Evolutionary conservation across 345 rosid genomes (phyloP), one percentile per base, ranked within the genome.

Genomic region (Euphorbia tirucalli): DNA sequence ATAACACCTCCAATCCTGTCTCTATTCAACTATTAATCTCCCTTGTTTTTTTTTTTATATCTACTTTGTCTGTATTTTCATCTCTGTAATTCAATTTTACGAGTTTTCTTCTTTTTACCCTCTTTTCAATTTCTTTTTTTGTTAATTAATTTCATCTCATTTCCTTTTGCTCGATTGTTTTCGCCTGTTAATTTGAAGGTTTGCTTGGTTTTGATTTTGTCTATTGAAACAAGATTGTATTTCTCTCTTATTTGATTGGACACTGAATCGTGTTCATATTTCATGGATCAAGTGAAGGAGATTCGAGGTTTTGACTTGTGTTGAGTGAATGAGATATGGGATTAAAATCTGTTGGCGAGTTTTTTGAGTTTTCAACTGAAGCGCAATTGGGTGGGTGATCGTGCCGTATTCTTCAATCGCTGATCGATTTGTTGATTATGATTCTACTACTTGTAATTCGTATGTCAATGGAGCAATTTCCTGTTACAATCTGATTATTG

Each of bases 321-420:
- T 19, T 18, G 8, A 56, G 63, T 58, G 82, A 80, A 81, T 77
- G 82, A 83, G 79, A 77, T 60, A 87, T 85, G 95, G 95, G 92
- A 85, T 87, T 89, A 58, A 79, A 90, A 80, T 89, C 92, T 61
- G 88, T 82, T 65, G 97, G 97, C 72, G 79, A 68, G 72, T 78
- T 78, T 55, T 60, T 68, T 61, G 73, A 68, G 68, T 72, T 69
- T 61, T 79, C 71, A 25, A 65, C 74, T 31, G 49, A 73, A 66
- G 55, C 39, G 41, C 69, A 68, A 74, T 80, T 74, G 68, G 68
- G 39, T 7, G 39, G n/a, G 54, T 71, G 54, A 62, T 80, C 76
- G 30, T 48, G 30, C 44, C 8, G 21, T 39, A 72, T 70, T 55
- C 50, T 75, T 27, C 59, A 55, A 71, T 82, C 66, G 74, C 63